These are phyloP conservation scores for Cylindrodendrum hubeiense DNA, from an alignment of 2,329 filamentous ascomycete genomes.

Conservation along the genomic window DNA sequence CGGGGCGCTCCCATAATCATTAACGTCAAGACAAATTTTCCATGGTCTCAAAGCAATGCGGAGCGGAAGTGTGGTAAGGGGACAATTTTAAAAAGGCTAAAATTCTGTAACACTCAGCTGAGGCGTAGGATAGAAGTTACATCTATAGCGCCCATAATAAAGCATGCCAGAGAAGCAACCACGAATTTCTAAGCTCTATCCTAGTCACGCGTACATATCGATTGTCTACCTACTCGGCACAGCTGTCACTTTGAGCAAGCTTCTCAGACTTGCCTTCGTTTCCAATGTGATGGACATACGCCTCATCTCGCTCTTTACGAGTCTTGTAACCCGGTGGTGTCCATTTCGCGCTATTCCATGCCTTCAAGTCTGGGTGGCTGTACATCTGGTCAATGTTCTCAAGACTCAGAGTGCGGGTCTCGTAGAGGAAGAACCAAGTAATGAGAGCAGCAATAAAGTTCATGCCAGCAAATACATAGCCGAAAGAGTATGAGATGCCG, in stretches of 20 bases:
- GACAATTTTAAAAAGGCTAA: too few species aligned
- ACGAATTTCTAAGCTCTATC: not conserved
- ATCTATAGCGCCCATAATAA: too few species aligned
- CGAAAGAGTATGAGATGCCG: slow-evolving; percentile 71
- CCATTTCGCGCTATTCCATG: slow-evolving; percentile 70
- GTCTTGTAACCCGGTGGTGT: slow-evolving; percentile 55
- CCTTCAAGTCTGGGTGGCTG: slow-evolving; percentile 65
- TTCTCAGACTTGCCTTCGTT: slow-evolving; percentile 17
- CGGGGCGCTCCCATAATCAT: too few species aligned
- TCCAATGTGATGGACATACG: slow-evolving; percentile 32
- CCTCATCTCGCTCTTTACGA: slow-evolving; percentile 49
- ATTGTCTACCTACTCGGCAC: not conserved
- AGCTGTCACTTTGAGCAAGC: slow-evolving; percentile 11
- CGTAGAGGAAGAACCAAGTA: slow-evolving; percentile 77
- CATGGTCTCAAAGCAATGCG: too few species aligned
- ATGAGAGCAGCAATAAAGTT: slow-evolving; percentile 68
- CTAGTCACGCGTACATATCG: not conserved
- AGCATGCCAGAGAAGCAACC: too few species aligned
- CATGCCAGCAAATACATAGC: slow-evolving; percentile 74
- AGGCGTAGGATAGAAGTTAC: too few species aligned
- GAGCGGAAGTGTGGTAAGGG: too few species aligned
- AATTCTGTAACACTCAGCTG: too few species aligned
- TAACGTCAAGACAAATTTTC: too few species aligned
- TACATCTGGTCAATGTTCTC: slow-evolving; percentile 80
- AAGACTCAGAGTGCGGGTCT: slow-evolving; percentile 71